Percentiles rank a stretch among this genome's conserved stretches.
phyloP scores from a whole-genome alignment of 2,329 filamentous ascomycete species.

The Cladosporium phlei region DNA sequence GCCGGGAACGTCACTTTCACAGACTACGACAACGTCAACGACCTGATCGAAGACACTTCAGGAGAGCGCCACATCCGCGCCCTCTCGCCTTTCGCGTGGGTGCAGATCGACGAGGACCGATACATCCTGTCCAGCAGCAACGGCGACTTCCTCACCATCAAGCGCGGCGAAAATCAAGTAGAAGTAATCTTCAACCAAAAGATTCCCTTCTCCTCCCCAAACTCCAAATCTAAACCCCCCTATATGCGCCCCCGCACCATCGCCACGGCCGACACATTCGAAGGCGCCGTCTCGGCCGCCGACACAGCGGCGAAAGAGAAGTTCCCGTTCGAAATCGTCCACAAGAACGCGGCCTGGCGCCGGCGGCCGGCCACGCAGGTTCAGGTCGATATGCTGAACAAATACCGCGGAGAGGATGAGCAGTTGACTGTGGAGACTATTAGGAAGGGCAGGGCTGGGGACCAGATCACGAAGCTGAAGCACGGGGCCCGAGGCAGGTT shows the following conservation, averaged over 20 bases:
- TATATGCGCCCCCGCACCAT: constrained; percentile 67
- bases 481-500: constrained; percentile 70
- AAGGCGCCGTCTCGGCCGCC: constrained; percentile 73
- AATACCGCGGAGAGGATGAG: constrained; percentile 52
- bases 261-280: constrained; percentile 60
- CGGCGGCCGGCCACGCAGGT: constrained; percentile 54
- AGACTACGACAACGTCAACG: constrained; percentile 87
- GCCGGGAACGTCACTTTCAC: constrained; percentile 63
- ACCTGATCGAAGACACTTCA: constrained; percentile 77
- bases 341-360: constrained; percentile 66
- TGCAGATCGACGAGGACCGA: constrained; percentile 64
- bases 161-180: constrained; percentile 35
- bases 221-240: constrained; percentile 42
- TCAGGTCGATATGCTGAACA: constrained; percentile 68
- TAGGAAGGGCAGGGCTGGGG: constrained; percentile 74
- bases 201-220: constrained; percentile 28
- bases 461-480: constrained; percentile 90
- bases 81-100: constrained; percentile 76
- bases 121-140: constrained; percentile 65
- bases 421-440: constrained; percentile 54
- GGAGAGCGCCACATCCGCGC: constrained; percentile 73
- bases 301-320: constrained; percentile 55
- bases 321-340: constrained; percentile 56
- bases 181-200: constrained; percentile 40
- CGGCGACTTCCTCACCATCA: constrained; percentile 56